Conservation (phyloP, 2,329 filamentous ascomycete species). For the Samsoniella hepiali region DNA sequence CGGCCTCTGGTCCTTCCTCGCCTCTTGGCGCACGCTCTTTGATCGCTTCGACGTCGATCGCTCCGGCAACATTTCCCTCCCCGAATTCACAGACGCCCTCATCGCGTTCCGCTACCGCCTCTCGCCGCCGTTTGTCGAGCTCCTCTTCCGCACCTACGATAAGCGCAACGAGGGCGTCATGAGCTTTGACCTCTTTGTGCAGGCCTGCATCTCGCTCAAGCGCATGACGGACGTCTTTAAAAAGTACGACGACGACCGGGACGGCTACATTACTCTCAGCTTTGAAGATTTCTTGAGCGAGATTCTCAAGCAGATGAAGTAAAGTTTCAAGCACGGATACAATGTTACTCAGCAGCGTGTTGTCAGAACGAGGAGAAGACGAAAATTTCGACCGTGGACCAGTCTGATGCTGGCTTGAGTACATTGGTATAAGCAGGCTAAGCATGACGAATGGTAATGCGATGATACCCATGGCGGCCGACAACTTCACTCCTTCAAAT, state of each 20-base stretch:
- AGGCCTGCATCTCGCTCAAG: constrained; percentile 94
- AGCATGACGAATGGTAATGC: not conserved
- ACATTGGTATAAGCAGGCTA: not conserved
- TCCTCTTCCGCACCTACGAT: constrained; percentile 88
- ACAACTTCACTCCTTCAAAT: not conserved
- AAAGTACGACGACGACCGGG: constrained; percentile 94
- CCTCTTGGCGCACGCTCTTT: constrained; percentile 90
- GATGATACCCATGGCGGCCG: constrained; percentile 16
- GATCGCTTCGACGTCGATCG: constrained; percentile 90
- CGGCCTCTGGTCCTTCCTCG: constrained; percentile 92
- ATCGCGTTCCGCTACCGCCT: constrained; percentile 92
- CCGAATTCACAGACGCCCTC: constrained; percentile 87
- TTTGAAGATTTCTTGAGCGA: constrained; percentile 79
- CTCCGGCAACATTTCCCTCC: constrained; percentile 78
- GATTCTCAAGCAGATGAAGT: constrained; percentile 60
- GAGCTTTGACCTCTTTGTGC: constrained; percentile 95
- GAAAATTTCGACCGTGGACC: not conserved
- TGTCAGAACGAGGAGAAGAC: not conserved
- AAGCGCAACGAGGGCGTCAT: constrained; percentile 67
- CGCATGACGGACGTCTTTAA: constrained; percentile 99
- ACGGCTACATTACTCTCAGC: constrained; percentile 83
- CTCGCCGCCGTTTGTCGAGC: constrained; percentile 75
- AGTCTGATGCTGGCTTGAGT: not conserved
- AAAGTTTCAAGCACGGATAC: constrained; percentile 15
- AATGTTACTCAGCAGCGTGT: not conserved